Evolutionary conservation across 1,139 yeast genomes (phyloP).

Genomic region (Blastobotrys indianensis): DNA sequence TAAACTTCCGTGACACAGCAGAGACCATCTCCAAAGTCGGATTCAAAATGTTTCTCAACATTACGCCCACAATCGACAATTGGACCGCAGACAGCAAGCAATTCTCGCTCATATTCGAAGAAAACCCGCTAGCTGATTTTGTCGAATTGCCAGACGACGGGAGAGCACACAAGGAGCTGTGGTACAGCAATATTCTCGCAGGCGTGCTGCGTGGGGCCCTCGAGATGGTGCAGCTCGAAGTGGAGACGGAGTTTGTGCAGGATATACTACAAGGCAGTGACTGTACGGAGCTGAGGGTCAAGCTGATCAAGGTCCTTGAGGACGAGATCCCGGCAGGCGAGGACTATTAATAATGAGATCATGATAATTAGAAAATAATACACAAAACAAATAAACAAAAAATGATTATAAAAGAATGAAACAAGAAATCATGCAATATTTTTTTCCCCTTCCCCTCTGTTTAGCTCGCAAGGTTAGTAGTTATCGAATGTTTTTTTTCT

Average conservation of each 20-base stretch:
- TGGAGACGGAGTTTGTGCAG: conserved; percentile 72
- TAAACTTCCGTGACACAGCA: conserved; percentile 75
- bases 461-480: not conserved
- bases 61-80: conserved; percentile 67
- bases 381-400: not conserved
- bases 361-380: not conserved
- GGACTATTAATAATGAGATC: conserved; percentile 41
- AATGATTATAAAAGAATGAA: not conserved
- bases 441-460: conserved; percentile 9
- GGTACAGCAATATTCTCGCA: conserved; percentile 88
- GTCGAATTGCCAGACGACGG: conserved; percentile 85
- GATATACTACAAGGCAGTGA: conserved; percentile 83
- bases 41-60: conserved; percentile 80
- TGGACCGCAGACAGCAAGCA: conserved; percentile 75
- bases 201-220: conserved; percentile 90
- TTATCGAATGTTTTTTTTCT: conserved; percentile 6
- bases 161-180: conserved; percentile 63
- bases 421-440: not conserved
- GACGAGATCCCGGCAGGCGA: conserved; percentile 98
- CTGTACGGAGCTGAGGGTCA: conserved; percentile 70
- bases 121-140: conserved; percentile 90
- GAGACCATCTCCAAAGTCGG: conserved; percentile 83
- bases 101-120: conserved; percentile 67
- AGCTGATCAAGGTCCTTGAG: conserved; percentile 64
- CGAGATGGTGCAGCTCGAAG: conserved; percentile 94